Percentiles rank a stretch among this genome's conserved stretches.
These are phyloP conservation scores for Neurospora sp. DNA, from an alignment of 495 filamentous ascomycete genomes.

Conservation along the genomic window DNA sequence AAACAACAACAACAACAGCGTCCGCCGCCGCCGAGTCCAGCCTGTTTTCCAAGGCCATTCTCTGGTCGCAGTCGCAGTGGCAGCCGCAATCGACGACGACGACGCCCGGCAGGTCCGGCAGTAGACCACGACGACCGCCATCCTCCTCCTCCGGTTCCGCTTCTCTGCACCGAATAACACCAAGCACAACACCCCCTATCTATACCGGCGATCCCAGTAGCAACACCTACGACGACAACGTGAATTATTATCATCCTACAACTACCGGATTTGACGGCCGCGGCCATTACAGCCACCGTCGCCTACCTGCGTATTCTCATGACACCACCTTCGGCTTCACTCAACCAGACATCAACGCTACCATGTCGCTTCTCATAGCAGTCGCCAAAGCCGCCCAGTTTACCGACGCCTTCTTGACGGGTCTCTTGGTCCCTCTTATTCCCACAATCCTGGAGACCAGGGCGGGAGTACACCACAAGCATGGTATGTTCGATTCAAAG, in stretches of 20 bases:
- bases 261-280: not conserved
- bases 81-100: not conserved
- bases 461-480: conserved; percentile 7
- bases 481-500: conserved; percentile 5
- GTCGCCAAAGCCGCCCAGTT: not conserved
- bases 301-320: not conserved
- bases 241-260: not conserved
- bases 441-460: conserved; percentile 14
- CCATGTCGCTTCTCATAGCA: not conserved
- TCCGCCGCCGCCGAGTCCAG: not conserved
- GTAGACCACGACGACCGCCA: not conserved
- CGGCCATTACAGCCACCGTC: not conserved
- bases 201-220: not conserved
- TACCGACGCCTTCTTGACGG: not conserved
- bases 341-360: not conserved
- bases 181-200: not conserved
- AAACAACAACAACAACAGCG: not conserved
- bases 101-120: not conserved
- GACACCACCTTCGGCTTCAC: not conserved
- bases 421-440: conserved; percentile 12
- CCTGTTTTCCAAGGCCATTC: not conserved
- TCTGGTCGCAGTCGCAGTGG: not conserved
- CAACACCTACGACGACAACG: not conserved
- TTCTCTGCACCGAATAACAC: not conserved
- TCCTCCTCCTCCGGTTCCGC: not conserved